phyloP scores from a whole-genome alignment of 2,329 filamentous ascomycete genomes.

The Whalleya microplaca region DNA sequence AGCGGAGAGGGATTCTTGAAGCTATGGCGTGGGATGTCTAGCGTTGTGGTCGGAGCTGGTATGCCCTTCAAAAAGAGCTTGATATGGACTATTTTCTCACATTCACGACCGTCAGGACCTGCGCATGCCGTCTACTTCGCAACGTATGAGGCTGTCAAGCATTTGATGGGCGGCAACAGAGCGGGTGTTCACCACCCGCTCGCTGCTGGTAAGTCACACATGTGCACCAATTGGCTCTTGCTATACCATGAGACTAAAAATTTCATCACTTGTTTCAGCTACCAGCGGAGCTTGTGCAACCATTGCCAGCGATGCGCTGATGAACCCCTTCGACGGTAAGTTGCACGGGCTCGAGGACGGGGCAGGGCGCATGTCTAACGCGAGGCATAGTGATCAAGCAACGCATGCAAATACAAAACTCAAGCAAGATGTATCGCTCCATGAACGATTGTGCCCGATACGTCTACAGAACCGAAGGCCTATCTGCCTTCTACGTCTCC shows the following conservation, averaged over 20 bases:
- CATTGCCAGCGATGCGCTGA: slow-evolving; percentile 95
- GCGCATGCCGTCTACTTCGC: slow-evolving; percentile 98
- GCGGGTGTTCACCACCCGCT: slow-evolving; percentile 87
- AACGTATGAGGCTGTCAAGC: slow-evolving; percentile 96
- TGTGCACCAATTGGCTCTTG: background rate
- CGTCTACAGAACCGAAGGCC: slow-evolving; percentile 84
- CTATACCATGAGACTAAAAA: slow-evolving; percentile 10
- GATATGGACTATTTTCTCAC: slow-evolving; percentile 27
- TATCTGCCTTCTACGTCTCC: slow-evolving; percentile 95
- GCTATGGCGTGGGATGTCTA: slow-evolving; percentile 95
- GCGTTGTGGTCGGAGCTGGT: slow-evolving; percentile 95
- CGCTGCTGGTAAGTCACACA: slow-evolving; percentile 72
- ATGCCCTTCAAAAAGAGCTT: slow-evolving; percentile 39
- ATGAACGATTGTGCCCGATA: slow-evolving; percentile 85
- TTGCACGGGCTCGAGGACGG: background rate
- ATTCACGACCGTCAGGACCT: slow-evolving; percentile 63
- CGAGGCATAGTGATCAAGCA: slow-evolving; percentile 85
- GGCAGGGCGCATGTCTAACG: slow-evolving; percentile 3
- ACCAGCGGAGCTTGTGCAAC: slow-evolving; percentile 93
- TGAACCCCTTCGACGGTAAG: slow-evolving; percentile 98
- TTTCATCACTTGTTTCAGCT: slow-evolving; percentile 53
- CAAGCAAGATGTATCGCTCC: slow-evolving; percentile 81
- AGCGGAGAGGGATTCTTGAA: slow-evolving; percentile 86
- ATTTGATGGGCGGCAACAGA: slow-evolving; percentile 90
- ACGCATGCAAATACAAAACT: slow-evolving; percentile 97